phyloP scores from a whole-genome alignment of 768 basidiomycete species.

The Phanerodontia chrysosporium region DNA sequence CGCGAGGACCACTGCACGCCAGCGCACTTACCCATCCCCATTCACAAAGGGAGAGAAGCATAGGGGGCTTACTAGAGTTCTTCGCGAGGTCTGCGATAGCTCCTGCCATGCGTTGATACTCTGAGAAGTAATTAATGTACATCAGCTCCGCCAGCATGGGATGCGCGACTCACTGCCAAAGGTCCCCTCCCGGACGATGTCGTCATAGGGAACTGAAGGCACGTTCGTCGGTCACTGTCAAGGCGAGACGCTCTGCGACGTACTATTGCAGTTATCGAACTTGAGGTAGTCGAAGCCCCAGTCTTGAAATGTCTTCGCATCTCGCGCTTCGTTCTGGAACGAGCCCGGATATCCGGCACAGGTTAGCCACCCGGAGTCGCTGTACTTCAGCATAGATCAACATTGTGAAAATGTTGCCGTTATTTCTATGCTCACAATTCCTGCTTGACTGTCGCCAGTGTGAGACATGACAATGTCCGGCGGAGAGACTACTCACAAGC shows the following conservation, averaged over 20 bases:
- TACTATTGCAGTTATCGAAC: slow-evolving; percentile 56
- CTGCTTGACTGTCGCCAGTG: slow-evolving; percentile 6
- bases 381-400: slow-evolving; percentile 40
- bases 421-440: slow-evolving; percentile 5
- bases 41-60: slow-evolving; percentile 60
- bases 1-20: too few species aligned
- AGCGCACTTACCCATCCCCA: slow-evolving; percentile 53
- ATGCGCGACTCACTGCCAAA: slow-evolving; percentile 28
- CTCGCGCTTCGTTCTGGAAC: slow-evolving; percentile 58
- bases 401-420: not conserved
- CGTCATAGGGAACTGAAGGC: slow-evolving; percentile 11
- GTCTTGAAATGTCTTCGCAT: slow-evolving; percentile 49
- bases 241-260: slow-evolving; percentile 28
- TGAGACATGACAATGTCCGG: not conserved
- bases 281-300: slow-evolving; percentile 68
- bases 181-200: slow-evolving; percentile 16
- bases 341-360: slow-evolving; percentile 63
- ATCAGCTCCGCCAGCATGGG: too few species aligned
- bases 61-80: slow-evolving; percentile 45
- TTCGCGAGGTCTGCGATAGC: slow-evolving; percentile 49
- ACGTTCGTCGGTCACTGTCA: not conserved
- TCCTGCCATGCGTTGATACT: slow-evolving; percentile 56
- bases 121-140: slow-evolving; percentile 27
- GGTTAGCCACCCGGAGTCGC: slow-evolving; percentile 67
- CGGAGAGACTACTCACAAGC: slow-evolving; percentile 38